phyloP scores from a whole-genome alignment of 78 protist genomes.

The Isochrysis galbana region DNA sequence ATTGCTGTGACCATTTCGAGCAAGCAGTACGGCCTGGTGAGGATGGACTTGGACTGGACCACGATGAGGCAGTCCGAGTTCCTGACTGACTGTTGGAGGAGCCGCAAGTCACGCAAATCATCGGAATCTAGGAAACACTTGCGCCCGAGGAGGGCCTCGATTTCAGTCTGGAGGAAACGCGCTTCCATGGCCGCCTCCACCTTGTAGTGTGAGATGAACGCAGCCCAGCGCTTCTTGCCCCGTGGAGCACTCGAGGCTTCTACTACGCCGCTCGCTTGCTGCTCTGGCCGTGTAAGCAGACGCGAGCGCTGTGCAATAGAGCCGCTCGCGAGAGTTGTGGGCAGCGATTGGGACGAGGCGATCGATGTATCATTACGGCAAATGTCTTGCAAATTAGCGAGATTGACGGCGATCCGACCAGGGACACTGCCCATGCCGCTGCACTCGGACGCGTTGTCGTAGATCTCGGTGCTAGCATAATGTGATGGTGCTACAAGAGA shows the following conservation, averaged over 20 bases:
- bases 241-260: not conserved
- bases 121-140: not conserved
- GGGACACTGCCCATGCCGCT: too few species aligned
- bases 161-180: not conserved
- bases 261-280: not conserved
- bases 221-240: not conserved
- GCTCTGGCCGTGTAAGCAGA: not conserved
- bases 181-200: slow-evolving; percentile 5
- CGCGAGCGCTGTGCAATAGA: not conserved
- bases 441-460: too few species aligned
- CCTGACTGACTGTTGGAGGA: not conserved
- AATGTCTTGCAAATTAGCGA: not conserved
- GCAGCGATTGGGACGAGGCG: too few species aligned
- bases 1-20: not conserved
- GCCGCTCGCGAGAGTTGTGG: not conserved
- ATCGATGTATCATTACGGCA: too few species aligned
- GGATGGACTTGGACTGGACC: not conserved
- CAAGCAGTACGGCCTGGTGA: not conserved
- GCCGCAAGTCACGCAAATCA: not conserved
- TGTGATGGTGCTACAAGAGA: too few species aligned
- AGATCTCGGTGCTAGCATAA: not conserved
- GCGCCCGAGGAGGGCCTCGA: not conserved
- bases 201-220: not conserved
- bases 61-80: not conserved
- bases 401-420: too few species aligned